Base-by-base conservation (phyloP, 2,329 filamentous ascomycete species). In the Cryphonectria japonica region DNA sequence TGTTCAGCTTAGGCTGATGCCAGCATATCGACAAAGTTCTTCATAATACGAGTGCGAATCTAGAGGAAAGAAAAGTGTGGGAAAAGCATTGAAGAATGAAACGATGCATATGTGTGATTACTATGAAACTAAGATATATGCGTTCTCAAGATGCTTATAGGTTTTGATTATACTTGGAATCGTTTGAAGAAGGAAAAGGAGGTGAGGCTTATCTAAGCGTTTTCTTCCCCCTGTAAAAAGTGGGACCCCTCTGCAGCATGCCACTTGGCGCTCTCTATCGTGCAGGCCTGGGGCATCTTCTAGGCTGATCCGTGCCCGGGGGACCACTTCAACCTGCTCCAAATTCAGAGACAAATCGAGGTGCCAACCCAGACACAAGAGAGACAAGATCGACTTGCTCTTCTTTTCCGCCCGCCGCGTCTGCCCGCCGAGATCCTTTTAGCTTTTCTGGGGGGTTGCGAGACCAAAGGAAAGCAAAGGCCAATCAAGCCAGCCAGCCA, bases 151-250 rank as follows among this genome's bases (percentile, higher is more conserved):
- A 19, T 52, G 46, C 46, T 34, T 34, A 26, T 26, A 34, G 34
- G 34, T 6, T 34, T 34, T 34, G 6, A 34, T 3, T 34, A 16
- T 62, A 64, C n/a, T 64, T 13, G 9, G 37, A 39, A 64, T 14
- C 34, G 41, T 2, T 64, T n/a, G 39, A 29, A 1, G 26, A 64
- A 29, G 3, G 26, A 64, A 52, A 52, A 52, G 63, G 63, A 43
- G 59, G 26, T 22, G 29, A 50, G 63, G 63, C 63, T 65, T 65
- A 65, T 65, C 63, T 65, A 65, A 65, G 43, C 63, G 37, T 39
- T 39, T 34, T 52, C 41, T 11, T 52, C 41, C 46, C 46, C 46
- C 50, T 29, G 43, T n/a, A 13, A 11, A 32, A 13, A 46, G 29
- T 29, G n/a, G 62, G 62, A 39, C 9, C 37, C 37, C 61, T 41